Conservation (phyloP, 2,329 filamentous ascomycete genomes). For the Venturia carpophila region DNA sequence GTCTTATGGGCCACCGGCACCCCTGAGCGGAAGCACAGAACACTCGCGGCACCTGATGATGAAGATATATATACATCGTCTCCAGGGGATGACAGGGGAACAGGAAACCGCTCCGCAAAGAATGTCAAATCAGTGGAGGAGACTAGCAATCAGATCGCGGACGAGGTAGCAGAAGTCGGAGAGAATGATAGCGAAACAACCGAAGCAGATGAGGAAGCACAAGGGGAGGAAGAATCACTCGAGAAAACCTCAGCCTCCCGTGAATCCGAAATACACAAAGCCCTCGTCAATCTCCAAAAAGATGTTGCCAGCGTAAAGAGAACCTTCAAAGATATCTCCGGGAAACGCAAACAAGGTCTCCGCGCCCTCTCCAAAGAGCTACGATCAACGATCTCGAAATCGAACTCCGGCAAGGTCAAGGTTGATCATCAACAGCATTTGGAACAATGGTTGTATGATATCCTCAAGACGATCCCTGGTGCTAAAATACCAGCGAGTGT, state of each 20-base stretch:
- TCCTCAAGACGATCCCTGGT: background rate
- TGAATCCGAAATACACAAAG: conserved; percentile 42
- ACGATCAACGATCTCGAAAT: background rate
- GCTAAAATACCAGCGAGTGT: conserved; percentile 3
- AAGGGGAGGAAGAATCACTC: conserved; percentile 19
- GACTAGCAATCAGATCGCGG: background rate
- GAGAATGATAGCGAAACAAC: conserved; percentile 22
- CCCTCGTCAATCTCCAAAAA: conserved; percentile 40
- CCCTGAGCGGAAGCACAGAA: conserved; percentile 76
- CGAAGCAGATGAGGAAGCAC: background rate
- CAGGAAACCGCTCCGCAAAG: background rate
- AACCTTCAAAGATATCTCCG: conserved; percentile 50
- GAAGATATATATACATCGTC: background rate
- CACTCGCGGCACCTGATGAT: conserved; percentile 40
- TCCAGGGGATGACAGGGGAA: background rate
- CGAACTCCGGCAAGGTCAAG: background rate
- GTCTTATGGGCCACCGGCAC: conserved; percentile 80
- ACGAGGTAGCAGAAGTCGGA: conserved; percentile 11
- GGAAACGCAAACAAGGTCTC: conserved; percentile 66
- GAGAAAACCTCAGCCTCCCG: conserved; percentile 23
- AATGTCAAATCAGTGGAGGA: conserved; percentile 6
- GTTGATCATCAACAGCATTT: background rate
- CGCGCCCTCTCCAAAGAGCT: conserved; percentile 56
- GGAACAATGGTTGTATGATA: conserved; percentile 7
- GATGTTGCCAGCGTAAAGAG: conserved; percentile 52